Conservation (phyloP, 371 early-diverging fungal genomes). For the Capillidium heterosporum region DNA sequence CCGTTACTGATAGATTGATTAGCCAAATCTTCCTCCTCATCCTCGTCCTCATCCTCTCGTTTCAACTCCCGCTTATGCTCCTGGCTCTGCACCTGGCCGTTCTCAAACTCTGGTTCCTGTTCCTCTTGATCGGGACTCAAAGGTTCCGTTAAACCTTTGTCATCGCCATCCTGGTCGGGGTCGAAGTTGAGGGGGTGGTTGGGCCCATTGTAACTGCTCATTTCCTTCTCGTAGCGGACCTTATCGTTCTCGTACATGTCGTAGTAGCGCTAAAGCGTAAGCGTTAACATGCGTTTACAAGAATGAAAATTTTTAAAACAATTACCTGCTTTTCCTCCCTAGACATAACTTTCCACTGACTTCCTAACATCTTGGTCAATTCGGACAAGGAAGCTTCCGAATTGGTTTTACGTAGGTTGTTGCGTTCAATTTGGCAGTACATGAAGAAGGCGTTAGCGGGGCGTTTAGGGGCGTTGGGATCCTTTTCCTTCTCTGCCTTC, state of each 20-base stretch:
- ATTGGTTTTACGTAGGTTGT: slow-evolving; percentile 30
- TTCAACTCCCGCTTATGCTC: too few relatives aligned
- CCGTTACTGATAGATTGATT: too few relatives aligned
- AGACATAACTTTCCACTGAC: slow-evolving; percentile 24
- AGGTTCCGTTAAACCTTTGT: too few relatives aligned
- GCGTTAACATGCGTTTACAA: not conserved
- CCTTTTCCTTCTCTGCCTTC: slow-evolving; percentile 16
- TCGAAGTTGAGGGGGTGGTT: too few relatives aligned
- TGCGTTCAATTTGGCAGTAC: slow-evolving; percentile 32
- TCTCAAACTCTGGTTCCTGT: too few relatives aligned
- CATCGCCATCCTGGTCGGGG: too few relatives aligned
- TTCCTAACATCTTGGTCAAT: slow-evolving; percentile 24
- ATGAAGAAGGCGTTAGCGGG: slow-evolving; percentile 45
- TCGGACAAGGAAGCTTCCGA: slow-evolving; percentile 25
- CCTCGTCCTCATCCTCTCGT: too few relatives aligned
- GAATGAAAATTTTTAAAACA: not conserved
- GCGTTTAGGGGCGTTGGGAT: slow-evolving; percentile 47
- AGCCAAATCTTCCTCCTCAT: too few relatives aligned
- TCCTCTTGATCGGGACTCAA: too few relatives aligned
- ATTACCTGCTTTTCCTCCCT: slow-evolving; percentile 29
- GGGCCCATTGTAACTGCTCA: slow-evolving; percentile 15
- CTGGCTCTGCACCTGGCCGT: too few relatives aligned
- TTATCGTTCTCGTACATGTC: slow-evolving; percentile 25
- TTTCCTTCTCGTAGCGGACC: slow-evolving; percentile 27
- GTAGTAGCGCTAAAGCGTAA: slow-evolving; percentile 20